A percentile compares a stretch with the other conserved stretches of the same genome.
phyloP scores from a whole-genome alignment of 2,329 filamentous ascomycete species.

The Leptosphaerulina australis region DNA sequence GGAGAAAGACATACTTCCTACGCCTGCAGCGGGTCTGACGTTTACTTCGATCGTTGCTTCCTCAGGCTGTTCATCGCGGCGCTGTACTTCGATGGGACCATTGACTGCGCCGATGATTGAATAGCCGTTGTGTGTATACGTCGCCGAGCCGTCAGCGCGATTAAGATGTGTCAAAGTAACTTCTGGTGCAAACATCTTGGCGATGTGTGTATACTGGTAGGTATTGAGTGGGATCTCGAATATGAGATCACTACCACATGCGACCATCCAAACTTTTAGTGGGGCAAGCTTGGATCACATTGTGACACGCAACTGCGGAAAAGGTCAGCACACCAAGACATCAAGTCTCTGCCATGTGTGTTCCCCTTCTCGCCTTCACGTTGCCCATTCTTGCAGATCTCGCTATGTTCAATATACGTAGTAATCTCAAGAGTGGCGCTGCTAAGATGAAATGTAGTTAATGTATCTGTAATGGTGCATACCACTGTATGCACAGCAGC shows the following conservation, averaged over 20 bases:
- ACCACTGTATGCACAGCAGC: too few relatives aligned
- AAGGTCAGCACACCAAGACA: too few relatives aligned
- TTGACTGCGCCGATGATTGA: slow-evolving; percentile 86
- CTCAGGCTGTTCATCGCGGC: slow-evolving; percentile 88
- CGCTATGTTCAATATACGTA: too few relatives aligned
- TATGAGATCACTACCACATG: slow-evolving; percentile 17
- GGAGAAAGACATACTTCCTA: slow-evolving; percentile 72
- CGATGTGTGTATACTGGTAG: background rate
- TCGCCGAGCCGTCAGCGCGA: slow-evolving; percentile 79
- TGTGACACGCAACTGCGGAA: too few relatives aligned
- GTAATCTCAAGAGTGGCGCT: too few relatives aligned
- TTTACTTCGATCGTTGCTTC: slow-evolving; percentile 90
- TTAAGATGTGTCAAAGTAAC: slow-evolving; percentile 57
- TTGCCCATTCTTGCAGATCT: too few relatives aligned
- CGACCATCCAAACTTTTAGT: slow-evolving; percentile 32
- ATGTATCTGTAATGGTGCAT: too few relatives aligned
- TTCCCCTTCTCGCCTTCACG: too few relatives aligned
- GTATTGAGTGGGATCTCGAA: slow-evolving; percentile 10
- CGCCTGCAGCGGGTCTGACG: slow-evolving; percentile 81
- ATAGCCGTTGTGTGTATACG: slow-evolving; percentile 76
- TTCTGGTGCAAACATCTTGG: slow-evolving; percentile 37
- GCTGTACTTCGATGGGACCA: slow-evolving; percentile 86
- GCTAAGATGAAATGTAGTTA: too few relatives aligned
- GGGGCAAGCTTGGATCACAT: slow-evolving; percentile 34
- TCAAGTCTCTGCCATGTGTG: too few relatives aligned